Conservation (phyloP, 2,329 filamentous ascomycete species). For the Pseudonectria buxi region DNA sequence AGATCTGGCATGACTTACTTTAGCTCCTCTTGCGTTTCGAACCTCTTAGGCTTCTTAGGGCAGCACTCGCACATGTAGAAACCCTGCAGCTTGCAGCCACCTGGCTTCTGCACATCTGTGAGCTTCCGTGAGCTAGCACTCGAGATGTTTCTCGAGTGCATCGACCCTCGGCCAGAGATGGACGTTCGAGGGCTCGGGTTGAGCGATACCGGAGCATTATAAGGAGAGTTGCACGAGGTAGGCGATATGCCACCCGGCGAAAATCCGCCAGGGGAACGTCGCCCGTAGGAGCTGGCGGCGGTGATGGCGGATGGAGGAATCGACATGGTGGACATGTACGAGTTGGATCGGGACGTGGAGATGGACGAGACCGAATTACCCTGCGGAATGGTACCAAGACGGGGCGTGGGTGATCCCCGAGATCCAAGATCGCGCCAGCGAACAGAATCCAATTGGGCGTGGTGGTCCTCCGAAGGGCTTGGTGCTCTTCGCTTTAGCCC, state of each 20-base stretch:
- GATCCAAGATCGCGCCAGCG: conserved; percentile 42
- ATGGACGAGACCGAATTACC: conserved; percentile 37
- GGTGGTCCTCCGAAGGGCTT: conserved; percentile 45
- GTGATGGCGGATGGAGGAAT: conserved; percentile 36
- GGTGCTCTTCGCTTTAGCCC: conserved; percentile 51
- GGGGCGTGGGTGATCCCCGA: conserved; percentile 47
- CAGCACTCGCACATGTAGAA: conserved; percentile 82
- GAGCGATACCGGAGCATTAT: conserved; percentile 40
- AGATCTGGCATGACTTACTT: conserved; percentile 49
- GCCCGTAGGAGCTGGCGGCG: conserved; percentile 38
- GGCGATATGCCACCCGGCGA: conserved; percentile 47
- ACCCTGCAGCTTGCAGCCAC: conserved; percentile 43
- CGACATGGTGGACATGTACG: conserved; percentile 41
- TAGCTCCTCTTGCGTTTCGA: conserved; percentile 76
- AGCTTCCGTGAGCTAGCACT: conserved; percentile 46
- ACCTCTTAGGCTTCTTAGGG: conserved; percentile 95
- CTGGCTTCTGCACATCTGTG: conserved; percentile 41
- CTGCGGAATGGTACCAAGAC: conserved; percentile 41
- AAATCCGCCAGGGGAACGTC: conserved; percentile 38
- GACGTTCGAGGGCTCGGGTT: conserved; percentile 44
- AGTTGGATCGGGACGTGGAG: conserved; percentile 38
- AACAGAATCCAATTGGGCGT: conserved; percentile 36
- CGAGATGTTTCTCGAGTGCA: conserved; percentile 41
- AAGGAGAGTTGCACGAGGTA: conserved; percentile 43
- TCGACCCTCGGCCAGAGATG: conserved; percentile 31